Evolutionary conservation across 2,329 filamentous ascomycete genomes (phyloP), one percentile per base, ranked within the genome.

Genomic region (Hirsutella rhossiliensis): DNA sequence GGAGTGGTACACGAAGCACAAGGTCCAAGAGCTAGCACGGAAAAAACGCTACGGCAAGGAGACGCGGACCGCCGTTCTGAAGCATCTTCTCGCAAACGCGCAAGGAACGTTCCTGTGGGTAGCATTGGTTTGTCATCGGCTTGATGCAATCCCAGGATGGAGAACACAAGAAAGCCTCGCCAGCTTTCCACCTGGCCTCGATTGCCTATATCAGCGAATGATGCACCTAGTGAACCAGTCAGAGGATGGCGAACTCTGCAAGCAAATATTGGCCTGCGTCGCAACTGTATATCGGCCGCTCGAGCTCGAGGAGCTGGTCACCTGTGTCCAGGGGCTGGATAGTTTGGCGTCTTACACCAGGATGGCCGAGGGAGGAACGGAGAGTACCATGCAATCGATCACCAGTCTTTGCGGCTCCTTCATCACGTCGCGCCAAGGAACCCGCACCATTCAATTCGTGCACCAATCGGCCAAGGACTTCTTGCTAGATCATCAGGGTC

Each of bases 391-490:
- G 13, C 7, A 30, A 30, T 7, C 7, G 8, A 30, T 30, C 13
- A 13, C 13, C 29, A 8, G 29, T 7, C 29, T 30, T 13, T 30
- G 29, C 29, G 29, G 29, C 29, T 30, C 29, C 13, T 30, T 30
- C 13, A 50, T 71, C 0, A 64, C 55, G 41, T 62, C 1, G 45
- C 34, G 2, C 47, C 28, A 1, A n/a, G n/a, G n/a, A n/a, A n/a
- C n/a, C n/a, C 18, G 20, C 5, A 20, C 20, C 15, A 38, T 69
- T 7, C 60, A 54, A 38, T 60, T 67, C 47, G 56, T 70, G 1
- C 65, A 71, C 46, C 60, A 66, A 45, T 69, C 66, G 4, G 68
- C 64, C 0, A 67, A 68, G 47, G 66, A 71, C 17, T 67, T 56
- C 47, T 45, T 72, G 2, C 43, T 41, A 6, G n/a, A 42, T 47